Base-by-base conservation (phyloP, 495 filamentous ascomycete genomes). In the Stereocaulon alpinum region DNA sequence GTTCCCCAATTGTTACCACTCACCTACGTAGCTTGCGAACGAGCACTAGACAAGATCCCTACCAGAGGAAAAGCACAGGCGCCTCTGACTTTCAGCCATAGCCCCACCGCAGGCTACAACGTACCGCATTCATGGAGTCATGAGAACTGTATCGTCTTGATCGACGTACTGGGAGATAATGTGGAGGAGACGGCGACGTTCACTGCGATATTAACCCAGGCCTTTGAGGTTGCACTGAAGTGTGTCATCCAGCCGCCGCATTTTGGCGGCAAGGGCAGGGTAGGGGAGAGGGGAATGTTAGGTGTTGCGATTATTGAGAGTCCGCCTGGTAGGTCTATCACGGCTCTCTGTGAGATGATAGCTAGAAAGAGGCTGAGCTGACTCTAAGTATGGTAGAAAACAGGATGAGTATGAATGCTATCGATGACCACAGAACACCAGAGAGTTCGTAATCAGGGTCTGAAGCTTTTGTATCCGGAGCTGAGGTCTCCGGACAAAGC, bases 171-270 rank as follows among this genome's bases (percentile, higher is more conserved):
- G 58, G 27, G 18, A 15, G 14, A 27, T 30, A 40, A 40, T 34
- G 49, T 14, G 18, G 20, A 18, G 40, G 58, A 54, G 41, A 54
- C n/a, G 7, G 27, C 48, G 15, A 60, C 40, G 0, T 60, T 60
- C 22, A 40, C 48, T 4, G 58, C 29, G 3, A 27, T 60, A 6
- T 54, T 60, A 10, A 54, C 27, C 10, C 15, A 40, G 29, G 41
- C 27, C 0, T 41, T 55, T 22, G 49, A 60, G 5, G 11, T 60
- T 34, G 17, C 49, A 2, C 12, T 47, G 1, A 29, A 55, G 14
- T 60, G 58, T 34, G 49, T 60, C 1, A 47, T 47, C 6, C 40
- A 55, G 6, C 49, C 58, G 58, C 49, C 58, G 18, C 49, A 60
- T 40, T 6, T 60, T 12, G 58, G 58, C 3, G 58, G 58, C 1